Base-by-base conservation (phyloP, 2,329 filamentous ascomycete species). In the Colletotrichum sp. region DNA sequence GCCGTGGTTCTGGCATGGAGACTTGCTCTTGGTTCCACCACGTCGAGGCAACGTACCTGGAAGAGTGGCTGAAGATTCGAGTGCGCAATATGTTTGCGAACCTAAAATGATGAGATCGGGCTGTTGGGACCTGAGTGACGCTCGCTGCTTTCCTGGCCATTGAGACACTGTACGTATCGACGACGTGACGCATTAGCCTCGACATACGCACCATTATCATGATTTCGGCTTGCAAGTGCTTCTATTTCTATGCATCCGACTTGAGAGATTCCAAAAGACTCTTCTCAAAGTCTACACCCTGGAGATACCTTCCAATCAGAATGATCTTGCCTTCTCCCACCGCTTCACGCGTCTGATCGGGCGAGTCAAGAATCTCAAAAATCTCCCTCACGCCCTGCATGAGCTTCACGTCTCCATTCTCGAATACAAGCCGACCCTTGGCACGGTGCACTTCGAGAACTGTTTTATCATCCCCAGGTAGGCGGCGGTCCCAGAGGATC, bases 351-450 rank as follows among this genome's bases (percentile, higher is more conserved):
- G 75, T 75, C 61, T 82, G 83, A 12, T 83, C 79, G 6, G 86
- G 85, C 9, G 86, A 87, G 78, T 98, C 95, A 28, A 95, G 91
- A 28, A 98, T 94, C 81, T 99, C 97, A 83, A 98, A 99, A 19
- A 98, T 91, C 80, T 98, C 96, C 69, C 96, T 88, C 1, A 99
- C 97, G 3, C 96, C 97, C 83, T 99, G 97, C 9, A 98, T 89
- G 78, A 98, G 91, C 82, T 95, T 94, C 59, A 92, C 86, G 0
- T 88, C 86, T 2, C 95, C 95, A 71, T 93, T 88, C 0, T 86
- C 81, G 22, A 96, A 87, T 0, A 91, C 87, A 8, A 98, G 84
- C 4, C 95, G 91, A 1, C 96, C 96, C 83, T 99, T 99, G 44
- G 95, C 87, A 15, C 97, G 91, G 82, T 99, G 96, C 27, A 98